Conservation (phyloP, 345 rosid species). For the Lenwebbia sp. region DNA sequence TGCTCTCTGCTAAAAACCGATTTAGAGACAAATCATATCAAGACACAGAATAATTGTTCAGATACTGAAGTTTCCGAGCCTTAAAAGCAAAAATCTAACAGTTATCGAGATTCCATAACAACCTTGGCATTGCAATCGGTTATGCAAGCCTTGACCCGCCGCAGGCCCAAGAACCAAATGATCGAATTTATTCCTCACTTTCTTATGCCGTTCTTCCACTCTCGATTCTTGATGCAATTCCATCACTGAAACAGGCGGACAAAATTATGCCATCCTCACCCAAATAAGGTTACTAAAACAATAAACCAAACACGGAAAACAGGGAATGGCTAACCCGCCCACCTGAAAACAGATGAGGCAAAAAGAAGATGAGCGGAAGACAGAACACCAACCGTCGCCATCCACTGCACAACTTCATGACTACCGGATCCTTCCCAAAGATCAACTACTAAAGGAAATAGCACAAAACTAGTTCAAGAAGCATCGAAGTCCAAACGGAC, state of each 20-base stretch:
- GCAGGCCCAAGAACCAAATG: slow-evolving; percentile 65
- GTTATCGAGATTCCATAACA: not conserved
- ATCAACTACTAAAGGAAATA: too few species aligned
- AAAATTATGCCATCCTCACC: not conserved
- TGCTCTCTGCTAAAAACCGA: not conserved
- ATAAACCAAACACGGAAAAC: not conserved
- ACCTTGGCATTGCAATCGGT: slow-evolving; percentile 87
- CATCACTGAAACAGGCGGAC: slow-evolving; percentile 11
- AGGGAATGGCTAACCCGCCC: not conserved
- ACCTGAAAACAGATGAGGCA: slow-evolving; percentile 54
- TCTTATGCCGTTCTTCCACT: slow-evolving; percentile 11
- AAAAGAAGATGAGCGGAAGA: slow-evolving; percentile 45
- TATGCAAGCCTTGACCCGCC: slow-evolving; percentile 71
- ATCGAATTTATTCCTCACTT: slow-evolving; percentile 38
- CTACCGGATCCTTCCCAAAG: not conserved
- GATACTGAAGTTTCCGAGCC: not conserved
- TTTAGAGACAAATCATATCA: rapidly evolving
- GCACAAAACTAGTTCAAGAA: not conserved
- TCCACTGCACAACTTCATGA: slow-evolving; percentile 43
- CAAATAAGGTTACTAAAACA: not conserved
- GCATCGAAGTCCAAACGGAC: not conserved
- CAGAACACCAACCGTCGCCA: slow-evolving; percentile 57
- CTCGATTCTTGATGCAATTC: slow-evolving; percentile 31
- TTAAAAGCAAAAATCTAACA: not conserved
- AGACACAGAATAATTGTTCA: not conserved